Base-by-base conservation (phyloP, 805 yeast genomes). In the Candida krabiensis region DNA sequence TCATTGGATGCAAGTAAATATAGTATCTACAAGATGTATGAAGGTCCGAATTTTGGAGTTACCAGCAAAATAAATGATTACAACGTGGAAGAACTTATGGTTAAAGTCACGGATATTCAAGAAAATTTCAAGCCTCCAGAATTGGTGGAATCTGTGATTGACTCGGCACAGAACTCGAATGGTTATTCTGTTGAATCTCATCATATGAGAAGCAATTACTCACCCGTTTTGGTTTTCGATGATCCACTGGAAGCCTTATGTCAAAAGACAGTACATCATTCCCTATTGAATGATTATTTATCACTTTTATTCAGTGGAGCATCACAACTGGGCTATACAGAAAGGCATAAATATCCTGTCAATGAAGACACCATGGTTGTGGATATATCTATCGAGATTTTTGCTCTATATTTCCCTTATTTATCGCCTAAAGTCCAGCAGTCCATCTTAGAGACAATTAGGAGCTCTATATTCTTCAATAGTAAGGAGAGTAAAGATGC, bases 361-460 rank as follows among this genome's bases (percentile, higher is more conserved):
- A 64, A 66, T n/a, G 55, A 64, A 4, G 65, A 70, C 2, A 75
- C 79, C 0, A 66, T 78, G 35, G 62, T 86, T 3, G 73, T 88
- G n/a, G 96, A 91, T 61, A 56, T 75, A 2, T 82, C 96, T 0
- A 79, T 91, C 53, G 88, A 83, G 43, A 69, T 90, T 2, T 86
- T 89, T 55, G 78, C 86, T 4, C 55, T 73, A 7, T 70, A 84
- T 1, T 83, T 91, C 47, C 86, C 95, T 0, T 67, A 71, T 41
- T 73, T 91, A 48, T 78, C 90, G 6, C 63, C 77, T 4, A 86
- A 87, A 44, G 84, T 93, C 37, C 97, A 91, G 53, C 81, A 83
- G 41, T 88, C 97, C 1, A 70, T 93, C n/a, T 61, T 93, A 15
- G 97, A 91, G 52, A 86, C 81, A 37, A 61, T 93, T 44, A 73